phyloP scores from a whole-genome alignment of 2,329 filamentous ascomycete genomes.

The Colletotrichum trifolii region DNA sequence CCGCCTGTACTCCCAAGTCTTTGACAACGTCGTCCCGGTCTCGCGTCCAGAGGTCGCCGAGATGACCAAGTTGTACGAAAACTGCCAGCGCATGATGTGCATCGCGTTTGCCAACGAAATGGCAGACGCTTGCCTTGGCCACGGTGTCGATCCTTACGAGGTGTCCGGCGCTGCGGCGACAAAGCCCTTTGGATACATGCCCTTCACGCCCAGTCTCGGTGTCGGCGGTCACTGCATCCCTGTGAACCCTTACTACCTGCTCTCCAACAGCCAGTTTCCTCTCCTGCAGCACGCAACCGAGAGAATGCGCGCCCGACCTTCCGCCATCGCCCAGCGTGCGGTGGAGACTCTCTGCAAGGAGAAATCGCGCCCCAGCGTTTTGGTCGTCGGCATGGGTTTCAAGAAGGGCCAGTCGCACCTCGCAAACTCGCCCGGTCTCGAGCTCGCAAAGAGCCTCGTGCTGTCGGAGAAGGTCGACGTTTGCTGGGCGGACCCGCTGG shows the following conservation, averaged over 20 bases:
- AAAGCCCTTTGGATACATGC: constrained; percentile 64
- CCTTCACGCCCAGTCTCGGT: constrained; percentile 58
- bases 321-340: constrained; percentile 49
- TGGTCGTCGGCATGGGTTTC: constrained; percentile 62
- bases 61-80: constrained; percentile 69
- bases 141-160: constrained; percentile 62
- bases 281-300: constrained; percentile 56
- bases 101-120: constrained; percentile 68
- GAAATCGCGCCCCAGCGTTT: constrained; percentile 44
- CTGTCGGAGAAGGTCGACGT: constrained; percentile 53
- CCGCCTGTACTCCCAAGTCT: constrained; percentile 58
- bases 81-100: constrained; percentile 66
- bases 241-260: constrained; percentile 64
- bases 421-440: constrained; percentile 59
- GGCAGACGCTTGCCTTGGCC: constrained; percentile 60
- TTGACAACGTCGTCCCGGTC: constrained; percentile 59
- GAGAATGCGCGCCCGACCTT: constrained; percentile 56
- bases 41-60: constrained; percentile 65
- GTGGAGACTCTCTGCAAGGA: constrained; percentile 45
- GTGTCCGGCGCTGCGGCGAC: constrained; percentile 60
- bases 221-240: constrained; percentile 69
- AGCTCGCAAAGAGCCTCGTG: constrained; percentile 51
- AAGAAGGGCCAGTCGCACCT: constrained; percentile 60
- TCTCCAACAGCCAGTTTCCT: constrained; percentile 59
- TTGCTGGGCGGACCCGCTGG: constrained; percentile 56